A percentile compares a stretch with the other conserved stretches of the same genome.
phyloP scores from a whole-genome alignment of 108 stramenopile genomes.

The Skeletonema marinoi region DNA sequence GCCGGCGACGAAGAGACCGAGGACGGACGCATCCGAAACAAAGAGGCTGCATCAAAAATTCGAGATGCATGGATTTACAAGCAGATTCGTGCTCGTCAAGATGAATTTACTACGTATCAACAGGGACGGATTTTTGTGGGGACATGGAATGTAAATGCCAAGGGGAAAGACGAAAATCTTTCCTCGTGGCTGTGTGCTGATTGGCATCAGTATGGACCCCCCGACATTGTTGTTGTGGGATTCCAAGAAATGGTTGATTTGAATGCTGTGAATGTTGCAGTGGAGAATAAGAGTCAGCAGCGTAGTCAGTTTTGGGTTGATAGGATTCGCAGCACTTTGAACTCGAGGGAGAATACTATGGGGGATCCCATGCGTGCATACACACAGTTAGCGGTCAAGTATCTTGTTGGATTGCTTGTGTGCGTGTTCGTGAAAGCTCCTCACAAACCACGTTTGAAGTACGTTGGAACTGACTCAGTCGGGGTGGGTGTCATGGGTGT shows the following conservation, averaged over 20 bases:
- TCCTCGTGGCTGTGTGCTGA: slow-evolving; percentile 87
- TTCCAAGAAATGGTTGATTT: slow-evolving; percentile 99
- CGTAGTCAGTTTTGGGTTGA: slow-evolving; percentile 90
- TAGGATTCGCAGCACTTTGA: slow-evolving; percentile 72
- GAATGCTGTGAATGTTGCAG: slow-evolving; percentile 98
- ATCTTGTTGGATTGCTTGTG: slow-evolving; percentile 93
- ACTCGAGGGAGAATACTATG: slow-evolving; percentile 52
- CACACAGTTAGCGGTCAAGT: slow-evolving; percentile 62
- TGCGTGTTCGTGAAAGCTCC: slow-evolving; percentile 90
- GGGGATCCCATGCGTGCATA: slow-evolving; percentile 69
- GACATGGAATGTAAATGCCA: slow-evolving; percentile 99
- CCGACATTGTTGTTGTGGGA: slow-evolving; percentile 93
- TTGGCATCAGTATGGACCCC: slow-evolving; percentile 63
- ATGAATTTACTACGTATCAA: slow-evolving; percentile 86
- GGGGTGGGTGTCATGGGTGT: slow-evolving; percentile 98
- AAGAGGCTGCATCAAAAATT: slow-evolving; percentile 84
- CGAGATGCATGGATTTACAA: slow-evolving; percentile 93
- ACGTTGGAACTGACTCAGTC: slow-evolving; percentile 75
- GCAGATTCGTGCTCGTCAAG: slow-evolving; percentile 76
- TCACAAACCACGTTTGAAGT: slow-evolving; percentile 66
- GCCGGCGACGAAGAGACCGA: slow-evolving; percentile 85
- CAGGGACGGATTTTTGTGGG: slow-evolving; percentile 88
- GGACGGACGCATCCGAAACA: slow-evolving; percentile 83
- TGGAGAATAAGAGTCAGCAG: slow-evolving; percentile 93
- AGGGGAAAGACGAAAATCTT: slow-evolving; percentile 88